These are phyloP conservation scores for Starmera dryadoides DNA, from an alignment of 805 yeast genomes.

Conservation along the genomic window DNA sequence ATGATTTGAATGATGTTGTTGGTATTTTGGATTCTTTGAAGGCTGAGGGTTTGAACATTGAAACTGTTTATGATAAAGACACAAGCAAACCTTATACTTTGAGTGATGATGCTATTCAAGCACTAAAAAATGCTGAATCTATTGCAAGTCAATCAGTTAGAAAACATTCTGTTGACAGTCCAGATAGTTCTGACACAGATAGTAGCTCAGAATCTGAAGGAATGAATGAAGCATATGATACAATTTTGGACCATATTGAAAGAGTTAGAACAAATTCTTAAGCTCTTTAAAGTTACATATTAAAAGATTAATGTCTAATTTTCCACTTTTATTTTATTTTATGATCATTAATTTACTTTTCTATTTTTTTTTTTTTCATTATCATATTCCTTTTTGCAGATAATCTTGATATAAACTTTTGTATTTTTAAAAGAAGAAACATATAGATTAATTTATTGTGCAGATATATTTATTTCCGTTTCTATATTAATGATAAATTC, in stretches of 20 bases:
- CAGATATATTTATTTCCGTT: too few species aligned
- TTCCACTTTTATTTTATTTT: too few species aligned
- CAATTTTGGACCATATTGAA: conserved; percentile 31
- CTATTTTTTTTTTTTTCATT: too few species aligned
- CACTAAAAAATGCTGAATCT: neutral
- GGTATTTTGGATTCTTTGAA: conserved; percentile 32
- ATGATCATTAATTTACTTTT: too few species aligned
- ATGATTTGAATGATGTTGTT: conserved; percentile 29
- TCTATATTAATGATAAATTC: too few species aligned
- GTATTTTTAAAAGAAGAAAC: too few species aligned
- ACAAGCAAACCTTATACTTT: conserved; percentile 4
- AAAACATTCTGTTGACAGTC: conserved; percentile 1
- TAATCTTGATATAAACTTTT: too few species aligned
- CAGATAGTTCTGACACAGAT: conserved; percentile 6
- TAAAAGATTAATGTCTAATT: too few species aligned
- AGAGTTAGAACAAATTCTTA: conserved; percentile 21
- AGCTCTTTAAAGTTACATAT: neutral
- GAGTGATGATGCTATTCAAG: neutral
- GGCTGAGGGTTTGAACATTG: conserved; percentile 32
- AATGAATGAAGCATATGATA: conserved; percentile 31
- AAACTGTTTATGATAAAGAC: conserved; percentile 21
- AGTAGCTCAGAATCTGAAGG: conserved; percentile 15
- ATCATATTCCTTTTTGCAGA: too few species aligned
- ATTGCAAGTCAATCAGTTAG: neutral
- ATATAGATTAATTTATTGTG: too few species aligned